Evolutionary conservation across 176 grass and related monocot genomes (phyloP).

Genomic region (Elaeis guineensis): DNA sequence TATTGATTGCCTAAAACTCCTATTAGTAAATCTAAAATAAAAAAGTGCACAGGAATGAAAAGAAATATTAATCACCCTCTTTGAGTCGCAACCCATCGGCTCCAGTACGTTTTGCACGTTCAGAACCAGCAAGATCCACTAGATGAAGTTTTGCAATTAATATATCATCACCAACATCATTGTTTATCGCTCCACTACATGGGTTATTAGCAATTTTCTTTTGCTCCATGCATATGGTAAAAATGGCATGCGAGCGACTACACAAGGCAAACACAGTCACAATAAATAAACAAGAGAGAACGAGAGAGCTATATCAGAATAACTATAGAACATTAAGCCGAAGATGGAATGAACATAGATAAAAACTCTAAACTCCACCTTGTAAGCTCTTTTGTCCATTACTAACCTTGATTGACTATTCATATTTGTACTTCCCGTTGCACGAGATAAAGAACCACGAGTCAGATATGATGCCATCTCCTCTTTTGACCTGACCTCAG

Average conservation of each 20-base stretch:
- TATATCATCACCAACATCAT: slow-evolving; percentile 49
- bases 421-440: slow-evolving; percentile 76
- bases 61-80: slow-evolving; percentile 40
- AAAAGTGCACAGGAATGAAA: background rate
- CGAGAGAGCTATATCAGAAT: too few relatives aligned
- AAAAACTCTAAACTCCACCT: too few relatives aligned
- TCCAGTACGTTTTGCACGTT: slow-evolving; percentile 75
- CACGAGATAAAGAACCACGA: slow-evolving; percentile 63
- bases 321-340: too few relatives aligned
- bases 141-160: slow-evolving; percentile 69
- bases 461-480: slow-evolving; percentile 75
- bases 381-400: background rate
- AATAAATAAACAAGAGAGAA: background rate
- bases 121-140: slow-evolving; percentile 86
- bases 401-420: slow-evolving; percentile 50
- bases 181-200: slow-evolving; percentile 12
- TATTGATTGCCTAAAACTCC: slow-evolving; percentile 1
- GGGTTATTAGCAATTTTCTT: slow-evolving; percentile 37
- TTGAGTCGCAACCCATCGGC: slow-evolving; percentile 64
- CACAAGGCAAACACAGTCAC: background rate
- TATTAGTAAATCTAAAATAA: slow-evolving; percentile 1
- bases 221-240: slow-evolving; percentile 63
- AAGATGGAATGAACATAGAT: too few relatives aligned
- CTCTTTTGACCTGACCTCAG: slow-evolving; percentile 87
- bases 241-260: slow-evolving; percentile 89